These are phyloP conservation scores for Saturnispora mendoncae DNA, from an alignment of 805 yeast species.

Conservation along the genomic window DNA sequence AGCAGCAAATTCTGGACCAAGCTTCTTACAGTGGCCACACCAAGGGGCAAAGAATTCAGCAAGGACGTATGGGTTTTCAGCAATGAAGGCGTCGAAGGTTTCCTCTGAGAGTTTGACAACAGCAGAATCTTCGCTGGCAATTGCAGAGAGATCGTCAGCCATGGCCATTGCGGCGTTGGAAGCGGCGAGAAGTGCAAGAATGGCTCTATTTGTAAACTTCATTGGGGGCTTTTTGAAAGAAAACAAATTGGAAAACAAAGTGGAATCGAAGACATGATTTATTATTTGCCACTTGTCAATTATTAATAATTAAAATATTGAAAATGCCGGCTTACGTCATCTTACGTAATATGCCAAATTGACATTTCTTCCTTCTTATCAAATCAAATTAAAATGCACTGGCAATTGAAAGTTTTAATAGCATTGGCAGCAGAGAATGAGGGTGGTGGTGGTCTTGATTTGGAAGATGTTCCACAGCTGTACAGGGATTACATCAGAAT, in stretches of 20 bases:
- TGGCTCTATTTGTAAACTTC: constrained; percentile 30
- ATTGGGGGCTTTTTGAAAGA: constrained; percentile 15
- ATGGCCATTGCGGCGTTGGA: constrained; percentile 19
- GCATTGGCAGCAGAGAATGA: neutral
- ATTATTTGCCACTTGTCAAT: constrained; percentile 3
- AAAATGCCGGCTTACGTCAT: no score
- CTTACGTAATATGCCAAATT: neutral
- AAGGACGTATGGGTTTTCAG: constrained; percentile 66
- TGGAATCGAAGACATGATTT: neutral
- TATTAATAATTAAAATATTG: no score
- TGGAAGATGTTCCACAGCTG: constrained; percentile 3
- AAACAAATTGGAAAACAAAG: neutral
- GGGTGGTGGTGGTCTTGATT: neutral
- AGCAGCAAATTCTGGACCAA: constrained; percentile 70
- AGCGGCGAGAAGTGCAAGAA: constrained; percentile 35
- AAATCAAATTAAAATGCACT: constrained; percentile 1
- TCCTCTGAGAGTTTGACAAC: constrained; percentile 71
- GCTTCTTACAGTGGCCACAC: constrained; percentile 93
- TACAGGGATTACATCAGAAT: neutral
- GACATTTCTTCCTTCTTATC: neutral
- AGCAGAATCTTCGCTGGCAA: constrained; percentile 75
- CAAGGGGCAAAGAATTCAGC: constrained; percentile 93
- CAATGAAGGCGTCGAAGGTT: constrained; percentile 56
- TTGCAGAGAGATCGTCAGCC: constrained; percentile 46
- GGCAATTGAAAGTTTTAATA: constrained; percentile 6